phyloP scores from a whole-genome alignment of 768 basidiomycete species.

The Russula foetens region DNA sequence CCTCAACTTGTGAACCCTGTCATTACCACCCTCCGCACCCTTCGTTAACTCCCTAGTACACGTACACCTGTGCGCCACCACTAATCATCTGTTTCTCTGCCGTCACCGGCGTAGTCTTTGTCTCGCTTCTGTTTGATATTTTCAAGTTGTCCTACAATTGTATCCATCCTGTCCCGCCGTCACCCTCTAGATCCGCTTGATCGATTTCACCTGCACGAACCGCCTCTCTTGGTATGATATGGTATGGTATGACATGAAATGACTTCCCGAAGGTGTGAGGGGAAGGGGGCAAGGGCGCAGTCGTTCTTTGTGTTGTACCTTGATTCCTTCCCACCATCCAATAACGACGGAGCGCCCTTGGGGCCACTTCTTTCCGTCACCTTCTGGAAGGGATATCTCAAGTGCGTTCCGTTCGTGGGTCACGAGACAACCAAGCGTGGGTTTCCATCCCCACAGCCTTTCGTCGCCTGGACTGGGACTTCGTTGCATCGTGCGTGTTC shows the following conservation, averaged over 20 bases:
- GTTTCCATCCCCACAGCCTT: not conserved
- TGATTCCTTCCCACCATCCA: not conserved
- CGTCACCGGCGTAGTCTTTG: not conserved
- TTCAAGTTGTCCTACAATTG: constrained; percentile 14
- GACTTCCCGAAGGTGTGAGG: too few species aligned
- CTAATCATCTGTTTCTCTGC: constrained; percentile 1
- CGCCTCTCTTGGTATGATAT: not conserved
- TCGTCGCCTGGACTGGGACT: not conserved
- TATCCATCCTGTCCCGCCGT: constrained; percentile 10
- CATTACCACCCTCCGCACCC: not conserved
- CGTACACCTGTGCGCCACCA: constrained; percentile 8
- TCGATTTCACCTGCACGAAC: not conserved
- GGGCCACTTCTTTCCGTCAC: not conserved
- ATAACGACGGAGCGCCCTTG: constrained; percentile 4
- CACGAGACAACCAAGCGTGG: not conserved
- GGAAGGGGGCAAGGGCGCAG: not conserved
- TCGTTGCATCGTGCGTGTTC: not conserved
- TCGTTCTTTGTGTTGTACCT: not conserved
- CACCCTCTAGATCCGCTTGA: not conserved
- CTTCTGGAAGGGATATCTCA: not conserved
- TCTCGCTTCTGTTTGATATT: constrained; percentile 11
- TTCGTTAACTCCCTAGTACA: constrained; percentile 6
- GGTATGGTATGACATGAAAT: not conserved
- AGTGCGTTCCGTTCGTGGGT: not conserved
- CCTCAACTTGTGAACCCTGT: not conserved